Conservation (phyloP, 1,139 yeast genomes). For the Yamadazyma friedrichii region DNA sequence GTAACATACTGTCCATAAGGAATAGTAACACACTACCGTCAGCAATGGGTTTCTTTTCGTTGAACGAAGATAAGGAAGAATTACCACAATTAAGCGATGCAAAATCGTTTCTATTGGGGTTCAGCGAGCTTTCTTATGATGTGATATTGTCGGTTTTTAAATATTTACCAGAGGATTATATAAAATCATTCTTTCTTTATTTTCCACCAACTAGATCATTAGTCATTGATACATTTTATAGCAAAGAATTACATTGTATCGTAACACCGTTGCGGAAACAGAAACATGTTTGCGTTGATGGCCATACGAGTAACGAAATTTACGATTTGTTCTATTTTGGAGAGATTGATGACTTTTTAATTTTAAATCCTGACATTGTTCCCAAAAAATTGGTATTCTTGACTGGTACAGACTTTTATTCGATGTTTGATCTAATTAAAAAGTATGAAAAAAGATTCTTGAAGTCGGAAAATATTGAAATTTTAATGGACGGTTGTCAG, state of each 20-base stretch:
- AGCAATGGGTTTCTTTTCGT: too few species aligned
- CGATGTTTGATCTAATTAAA: slow-evolving; percentile 25
- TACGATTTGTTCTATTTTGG: slow-evolving; percentile 28
- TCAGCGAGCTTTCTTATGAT: slow-evolving; percentile 25
- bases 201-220: slow-evolving; percentile 19
- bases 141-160: slow-evolving; percentile 23
- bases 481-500: slow-evolving; percentile 23
- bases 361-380: slow-evolving; percentile 24
- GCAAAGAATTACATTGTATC: slow-evolving; percentile 33
- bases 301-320: slow-evolving; percentile 17
- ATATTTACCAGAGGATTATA: slow-evolving; percentile 24
- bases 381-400: slow-evolving; percentile 28
- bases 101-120: background rate
- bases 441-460: slow-evolving; percentile 19
- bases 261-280: slow-evolving; percentile 31
- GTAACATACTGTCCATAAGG: too few species aligned
- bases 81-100: background rate
- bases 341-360: slow-evolving; percentile 33
- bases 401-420: slow-evolving; percentile 34
- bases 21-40: too few species aligned
- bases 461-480: slow-evolving; percentile 19
- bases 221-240: slow-evolving; percentile 26
- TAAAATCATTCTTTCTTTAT: slow-evolving; percentile 28
- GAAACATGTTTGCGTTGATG: slow-evolving; percentile 21
- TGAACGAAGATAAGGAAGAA: background rate